These are phyloP conservation scores for Mycosphaerelloides madeirae DNA, from an alignment of 2,329 filamentous ascomycete species.

Conservation along the genomic window DNA sequence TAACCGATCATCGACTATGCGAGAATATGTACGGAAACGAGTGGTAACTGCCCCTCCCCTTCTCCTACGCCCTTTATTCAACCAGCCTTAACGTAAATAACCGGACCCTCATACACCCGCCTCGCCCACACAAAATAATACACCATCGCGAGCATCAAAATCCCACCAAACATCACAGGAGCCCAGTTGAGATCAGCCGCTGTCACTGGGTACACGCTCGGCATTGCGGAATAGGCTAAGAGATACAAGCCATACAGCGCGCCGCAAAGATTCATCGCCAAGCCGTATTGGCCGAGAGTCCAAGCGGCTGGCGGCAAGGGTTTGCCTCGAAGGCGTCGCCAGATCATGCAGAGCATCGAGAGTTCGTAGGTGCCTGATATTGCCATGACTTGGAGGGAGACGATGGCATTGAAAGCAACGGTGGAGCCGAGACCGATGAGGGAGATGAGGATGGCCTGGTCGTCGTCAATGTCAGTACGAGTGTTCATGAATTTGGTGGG, in stretches of 20 bases:
- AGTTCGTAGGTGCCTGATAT: conserved; percentile 35
- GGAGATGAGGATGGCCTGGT: conserved; percentile 25
- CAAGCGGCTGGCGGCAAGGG: conserved; percentile 21
- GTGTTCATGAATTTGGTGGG: too few relatives aligned
- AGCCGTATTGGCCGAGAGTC: conserved; percentile 22
- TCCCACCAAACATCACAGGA: conserved; percentile 21
- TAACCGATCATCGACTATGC: too few relatives aligned
- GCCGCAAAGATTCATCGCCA: conserved; percentile 25
- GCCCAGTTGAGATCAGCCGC: conserved; percentile 22
- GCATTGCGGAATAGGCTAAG: conserved; percentile 24
- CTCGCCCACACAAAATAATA: conserved; percentile 23
- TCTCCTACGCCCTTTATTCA: too few relatives aligned
- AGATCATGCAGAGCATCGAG: conserved; percentile 29
- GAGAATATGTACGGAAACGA: too few relatives aligned
- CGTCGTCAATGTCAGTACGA: too few relatives aligned
- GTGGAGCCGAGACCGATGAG: conserved; percentile 35
- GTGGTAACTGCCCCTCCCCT: too few relatives aligned
- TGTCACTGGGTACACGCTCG: conserved; percentile 13
- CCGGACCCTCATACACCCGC: conserved; percentile 18
- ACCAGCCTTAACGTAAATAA: conserved; percentile 13
- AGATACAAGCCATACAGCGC: conserved; percentile 20
- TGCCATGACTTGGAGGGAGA: conserved; percentile 31
- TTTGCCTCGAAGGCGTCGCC: conserved; percentile 20
- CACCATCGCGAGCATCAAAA: conserved; percentile 17
- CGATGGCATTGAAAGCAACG: conserved; percentile 33